These are phyloP conservation scores for Periconia sp. DNA, from an alignment of 2,329 filamentous ascomycete genomes.

Conservation along the genomic window DNA sequence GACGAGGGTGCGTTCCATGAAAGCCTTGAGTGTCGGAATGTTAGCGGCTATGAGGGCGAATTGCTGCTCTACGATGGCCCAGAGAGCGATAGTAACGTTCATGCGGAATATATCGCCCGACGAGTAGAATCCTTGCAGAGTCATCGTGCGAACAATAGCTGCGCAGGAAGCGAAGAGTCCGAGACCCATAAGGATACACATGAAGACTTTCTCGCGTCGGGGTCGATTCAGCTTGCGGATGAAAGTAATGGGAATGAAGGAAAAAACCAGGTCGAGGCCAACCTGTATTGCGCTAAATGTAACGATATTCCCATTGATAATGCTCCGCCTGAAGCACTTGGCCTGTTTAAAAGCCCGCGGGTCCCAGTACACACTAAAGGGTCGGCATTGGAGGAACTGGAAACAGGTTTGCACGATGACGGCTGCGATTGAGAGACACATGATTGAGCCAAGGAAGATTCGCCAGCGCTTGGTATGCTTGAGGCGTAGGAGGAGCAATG, in stretches of 20 bases:
- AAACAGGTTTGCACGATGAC: constrained; percentile 25
- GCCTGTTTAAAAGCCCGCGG: constrained; percentile 19
- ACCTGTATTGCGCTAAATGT: constrained; percentile 25
- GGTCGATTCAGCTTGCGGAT: constrained; percentile 27
- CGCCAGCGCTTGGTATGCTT: constrained; percentile 25
- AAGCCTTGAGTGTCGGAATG: constrained; percentile 32
- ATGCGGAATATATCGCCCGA: constrained; percentile 24
- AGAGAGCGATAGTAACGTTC: constrained; percentile 26
- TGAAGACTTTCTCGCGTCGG: constrained; percentile 28
- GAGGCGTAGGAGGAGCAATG: constrained; percentile 28
- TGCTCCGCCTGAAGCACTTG: constrained; percentile 15
- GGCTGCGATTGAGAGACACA: constrained; percentile 21
- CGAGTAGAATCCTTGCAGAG: constrained; percentile 21
- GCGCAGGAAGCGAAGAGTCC: constrained; percentile 27
- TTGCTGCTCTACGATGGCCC: constrained; percentile 32
- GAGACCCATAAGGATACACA: constrained; percentile 28
- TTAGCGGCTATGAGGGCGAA: constrained; percentile 35
- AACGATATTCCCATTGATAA: constrained; percentile 33
- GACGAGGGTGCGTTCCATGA: constrained; percentile 16
- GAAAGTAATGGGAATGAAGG: constrained; percentile 27
- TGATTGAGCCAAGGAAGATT: constrained; percentile 24
- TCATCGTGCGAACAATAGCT: constrained; percentile 29
- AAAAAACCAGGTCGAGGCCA: constrained; percentile 24
- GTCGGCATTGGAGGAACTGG: constrained; percentile 33
- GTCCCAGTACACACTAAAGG: constrained; percentile 34